Conservation (phyloP, 2,329 filamentous ascomycete genomes). For the Endoconidiophora polonica region DNA sequence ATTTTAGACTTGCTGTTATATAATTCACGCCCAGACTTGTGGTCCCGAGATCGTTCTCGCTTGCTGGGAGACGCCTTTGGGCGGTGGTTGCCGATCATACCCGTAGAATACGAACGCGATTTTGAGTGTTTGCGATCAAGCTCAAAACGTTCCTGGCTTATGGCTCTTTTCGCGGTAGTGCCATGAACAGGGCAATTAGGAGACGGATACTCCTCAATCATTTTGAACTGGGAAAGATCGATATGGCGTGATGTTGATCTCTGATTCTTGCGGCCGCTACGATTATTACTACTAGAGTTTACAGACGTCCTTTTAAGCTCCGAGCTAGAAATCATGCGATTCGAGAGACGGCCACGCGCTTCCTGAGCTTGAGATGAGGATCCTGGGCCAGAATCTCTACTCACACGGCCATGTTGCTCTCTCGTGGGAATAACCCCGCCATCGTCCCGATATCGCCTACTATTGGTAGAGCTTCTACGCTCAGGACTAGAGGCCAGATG, state of each 20-base stretch:
- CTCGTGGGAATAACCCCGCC: no score
- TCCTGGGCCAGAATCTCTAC: background rate
- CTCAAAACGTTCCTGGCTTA: background rate
- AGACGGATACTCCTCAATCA: constrained; percentile 11
- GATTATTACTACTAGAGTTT: background rate
- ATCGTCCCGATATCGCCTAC: background rate
- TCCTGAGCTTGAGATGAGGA: background rate
- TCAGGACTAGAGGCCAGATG: no score
- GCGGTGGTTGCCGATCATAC: background rate
- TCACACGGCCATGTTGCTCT: background rate
- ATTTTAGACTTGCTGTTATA: no score
- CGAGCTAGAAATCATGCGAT: background rate
- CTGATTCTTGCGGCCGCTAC: background rate
- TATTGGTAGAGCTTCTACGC: background rate
- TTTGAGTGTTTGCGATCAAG: background rate
- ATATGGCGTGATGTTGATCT: constrained; percentile 1
- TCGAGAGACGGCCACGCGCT: constrained; percentile 2
- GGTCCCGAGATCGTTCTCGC: background rate
- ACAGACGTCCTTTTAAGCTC: background rate
- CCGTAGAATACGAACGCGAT: constrained; percentile 5
- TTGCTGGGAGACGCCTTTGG: background rate
- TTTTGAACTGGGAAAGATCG: constrained; percentile 10
- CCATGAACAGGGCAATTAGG: constrained; percentile 13
- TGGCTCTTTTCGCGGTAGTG: background rate
- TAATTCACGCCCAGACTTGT: background rate